Percentiles rank a stretch among this genome's conserved stretches.
Evolutionary conservation across 805 yeast genomes (phyloP).

Genomic region (Ogataea pini): DNA sequence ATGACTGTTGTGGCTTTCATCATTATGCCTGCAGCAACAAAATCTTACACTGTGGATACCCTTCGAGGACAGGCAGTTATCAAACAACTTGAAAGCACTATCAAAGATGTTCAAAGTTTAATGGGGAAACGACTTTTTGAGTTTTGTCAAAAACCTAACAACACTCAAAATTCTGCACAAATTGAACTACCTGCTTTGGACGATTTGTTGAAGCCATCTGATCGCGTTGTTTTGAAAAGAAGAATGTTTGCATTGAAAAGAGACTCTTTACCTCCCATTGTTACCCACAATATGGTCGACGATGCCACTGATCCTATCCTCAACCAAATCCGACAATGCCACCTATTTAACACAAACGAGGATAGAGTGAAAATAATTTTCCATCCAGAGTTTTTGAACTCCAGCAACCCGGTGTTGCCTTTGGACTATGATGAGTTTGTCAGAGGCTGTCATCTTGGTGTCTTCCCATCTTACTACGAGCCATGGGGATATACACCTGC

Average conservation of each 20-base stretch:
- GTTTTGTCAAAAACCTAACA: constrained; percentile 60
- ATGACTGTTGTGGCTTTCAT: constrained; percentile 95
- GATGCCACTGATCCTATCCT: constrained; percentile 89
- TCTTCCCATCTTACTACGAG: constrained; percentile 96
- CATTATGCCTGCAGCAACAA: constrained; percentile 96
- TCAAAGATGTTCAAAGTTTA: constrained; percentile 79
- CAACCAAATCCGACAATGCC: constrained; percentile 88
- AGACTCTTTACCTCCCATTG: constrained; percentile 89
- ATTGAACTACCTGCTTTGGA: constrained; percentile 67
- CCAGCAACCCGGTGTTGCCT: constrained; percentile 90
- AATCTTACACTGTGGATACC: constrained; percentile 94
- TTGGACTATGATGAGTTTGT: constrained; percentile 97
- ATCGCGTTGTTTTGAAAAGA: constrained; percentile 84
- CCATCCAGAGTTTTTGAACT: constrained; percentile 96
- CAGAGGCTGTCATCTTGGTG: constrained; percentile 96
- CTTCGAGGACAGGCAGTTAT: constrained; percentile 95
- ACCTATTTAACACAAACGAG: constrained; percentile 82
- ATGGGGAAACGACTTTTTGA: constrained; percentile 89
- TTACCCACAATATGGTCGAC: constrained; percentile 94
- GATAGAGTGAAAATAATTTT: constrained; percentile 94
- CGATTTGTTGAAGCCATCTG: constrained; percentile 82
- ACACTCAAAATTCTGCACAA: constrained; percentile 44
- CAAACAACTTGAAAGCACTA: constrained; percentile 84
- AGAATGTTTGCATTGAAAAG: constrained; percentile 92
- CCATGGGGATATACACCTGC: constrained; percentile 99